Conservation (phyloP, 1,284 basidiomycete species). For the Leccinum cinnamomeum region DNA sequence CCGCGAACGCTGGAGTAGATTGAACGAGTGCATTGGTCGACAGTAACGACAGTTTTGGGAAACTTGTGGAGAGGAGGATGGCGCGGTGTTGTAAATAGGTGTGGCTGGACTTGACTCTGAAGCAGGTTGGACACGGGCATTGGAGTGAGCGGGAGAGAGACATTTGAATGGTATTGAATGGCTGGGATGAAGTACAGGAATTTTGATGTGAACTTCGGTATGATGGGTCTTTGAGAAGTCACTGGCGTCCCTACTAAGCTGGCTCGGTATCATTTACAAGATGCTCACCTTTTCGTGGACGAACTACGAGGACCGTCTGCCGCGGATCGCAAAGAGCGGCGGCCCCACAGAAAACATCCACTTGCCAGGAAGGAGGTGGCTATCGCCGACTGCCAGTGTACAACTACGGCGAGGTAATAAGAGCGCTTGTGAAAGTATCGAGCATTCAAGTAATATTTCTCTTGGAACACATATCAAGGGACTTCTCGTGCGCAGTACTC, state of each 20-base stretch:
- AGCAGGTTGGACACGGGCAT: slow-evolving; percentile 51
- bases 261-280: slow-evolving; percentile 14
- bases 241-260: slow-evolving; percentile 46
- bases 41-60: slow-evolving; percentile 68
- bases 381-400: slow-evolving; percentile 50
- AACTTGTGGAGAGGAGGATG: slow-evolving; percentile 60
- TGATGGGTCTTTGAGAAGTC: slow-evolving; percentile 68
- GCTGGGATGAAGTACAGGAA: slow-evolving; percentile 61
- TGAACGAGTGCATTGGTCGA: slow-evolving; percentile 67
- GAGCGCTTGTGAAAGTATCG: slow-evolving; percentile 94
- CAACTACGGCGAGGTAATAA: slow-evolving; percentile 86
- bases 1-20: slow-evolving; percentile 63
- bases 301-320: slow-evolving; percentile 65
- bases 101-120: slow-evolving; percentile 44
- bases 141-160: slow-evolving; percentile 76
- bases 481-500: neutral
- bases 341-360: slow-evolving; percentile 64
- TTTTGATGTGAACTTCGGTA: slow-evolving; percentile 64
- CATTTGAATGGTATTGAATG: slow-evolving; percentile 63
- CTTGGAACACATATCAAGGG: slow-evolving; percentile 69
- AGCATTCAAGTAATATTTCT: slow-evolving; percentile 91
- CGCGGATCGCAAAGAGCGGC: slow-evolving; percentile 60
- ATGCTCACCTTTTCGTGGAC: slow-evolving; percentile 52
- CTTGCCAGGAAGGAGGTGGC: slow-evolving; percentile 42
- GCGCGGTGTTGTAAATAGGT: slow-evolving; percentile 77